Percentiles rank a stretch among this genome's conserved stretches.
Evolutionary conservation across 1,284 basidiomycete genomes (phyloP).

Genomic region (Trametes versicolor): DNA sequence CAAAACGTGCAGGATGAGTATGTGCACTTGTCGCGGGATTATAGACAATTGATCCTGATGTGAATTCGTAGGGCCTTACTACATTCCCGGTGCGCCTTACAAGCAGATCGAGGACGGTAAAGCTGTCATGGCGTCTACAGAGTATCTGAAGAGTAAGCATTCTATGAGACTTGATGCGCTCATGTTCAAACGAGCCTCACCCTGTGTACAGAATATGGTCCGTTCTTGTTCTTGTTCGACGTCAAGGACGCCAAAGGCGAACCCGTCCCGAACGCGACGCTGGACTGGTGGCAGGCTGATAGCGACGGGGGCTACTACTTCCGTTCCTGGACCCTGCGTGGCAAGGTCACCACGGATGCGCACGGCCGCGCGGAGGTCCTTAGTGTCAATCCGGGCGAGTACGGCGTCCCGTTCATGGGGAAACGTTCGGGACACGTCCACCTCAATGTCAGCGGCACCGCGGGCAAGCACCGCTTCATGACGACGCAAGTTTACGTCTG

Average conservation of each 20-base stretch:
- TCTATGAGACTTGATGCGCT: too few species aligned
- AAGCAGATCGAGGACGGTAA: slow-evolving; percentile 41
- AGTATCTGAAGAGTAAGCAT: slow-evolving; percentile 38
- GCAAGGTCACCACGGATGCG: slow-evolving; percentile 38
- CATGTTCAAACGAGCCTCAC: not conserved
- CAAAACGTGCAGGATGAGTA: slow-evolving; percentile 27
- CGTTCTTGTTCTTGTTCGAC: slow-evolving; percentile 38
- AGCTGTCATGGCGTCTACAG: slow-evolving; percentile 38
- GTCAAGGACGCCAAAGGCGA: slow-evolving; percentile 39
- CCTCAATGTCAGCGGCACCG: slow-evolving; percentile 29
- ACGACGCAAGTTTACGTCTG: slow-evolving; percentile 44
- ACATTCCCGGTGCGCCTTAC: slow-evolving; percentile 38
- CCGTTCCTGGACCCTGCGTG: slow-evolving; percentile 40
- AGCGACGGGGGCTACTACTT: slow-evolving; percentile 38
- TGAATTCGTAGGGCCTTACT: slow-evolving; percentile 38
- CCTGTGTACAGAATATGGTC: slow-evolving; percentile 31
- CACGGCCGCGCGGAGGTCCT: slow-evolving; percentile 42
- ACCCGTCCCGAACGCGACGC: slow-evolving; percentile 35
- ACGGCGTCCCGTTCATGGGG: slow-evolving; percentile 24
- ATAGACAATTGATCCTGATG: not conserved
- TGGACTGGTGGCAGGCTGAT: slow-evolving; percentile 45
- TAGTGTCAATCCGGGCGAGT: slow-evolving; percentile 39
- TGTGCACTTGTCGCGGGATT: not conserved
- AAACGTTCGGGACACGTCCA: slow-evolving; percentile 41
- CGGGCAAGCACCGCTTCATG: slow-evolving; percentile 30